Base-by-base conservation (phyloP, 208 protist species). In the Trypanosomatidae sp. region DNA sequence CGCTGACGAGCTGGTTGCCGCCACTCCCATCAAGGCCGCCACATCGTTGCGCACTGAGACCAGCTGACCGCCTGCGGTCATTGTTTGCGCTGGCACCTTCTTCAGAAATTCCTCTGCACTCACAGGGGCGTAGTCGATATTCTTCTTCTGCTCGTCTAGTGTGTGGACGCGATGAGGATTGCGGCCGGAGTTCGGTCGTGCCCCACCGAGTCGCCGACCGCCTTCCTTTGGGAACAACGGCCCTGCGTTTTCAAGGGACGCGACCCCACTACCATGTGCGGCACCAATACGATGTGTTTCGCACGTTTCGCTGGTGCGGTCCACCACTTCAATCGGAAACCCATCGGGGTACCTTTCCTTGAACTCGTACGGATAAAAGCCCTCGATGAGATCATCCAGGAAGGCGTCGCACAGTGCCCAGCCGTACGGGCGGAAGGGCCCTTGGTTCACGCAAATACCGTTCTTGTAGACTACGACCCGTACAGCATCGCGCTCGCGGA, bases 321-420 rank as follows among this genome's bases (percentile, higher is more conserved):
- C 91, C 56, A 88, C 84, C 50, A 97, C 80, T 67, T 96, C 88
- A 62, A 98, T 92, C 0, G 91, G 90, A 70, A 96, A 94, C 60
- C 95, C 95, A 33, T 96, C 92, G 17, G 95, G 95, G 82, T 96
- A 98, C 69, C 84, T 86, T 30, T 98, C 91, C 72, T 97, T 96
- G 83, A 96, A 97, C 71, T 98, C 95, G 74, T 97, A 97, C 1
- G 95, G 95, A 72, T 97, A 98, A 72, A 90, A 98, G 44, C 95
- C 95, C n/a, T 98, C 95, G n/a, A 71, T 78, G 33, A 98, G 81
- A 71, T 98, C 95, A 53, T 87, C 80, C 28, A 98, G 46, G 55
- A 98, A 95, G 62, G 92, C 91, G 44, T 92, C 89, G 71, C 91
- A 96, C 1, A 97, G 80, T 19, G 91, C 80, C 90, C 93, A 97